Evolutionary conservation across 805 yeast genomes (phyloP).

Genomic region (Ogataea parapolymorpha): DNA sequence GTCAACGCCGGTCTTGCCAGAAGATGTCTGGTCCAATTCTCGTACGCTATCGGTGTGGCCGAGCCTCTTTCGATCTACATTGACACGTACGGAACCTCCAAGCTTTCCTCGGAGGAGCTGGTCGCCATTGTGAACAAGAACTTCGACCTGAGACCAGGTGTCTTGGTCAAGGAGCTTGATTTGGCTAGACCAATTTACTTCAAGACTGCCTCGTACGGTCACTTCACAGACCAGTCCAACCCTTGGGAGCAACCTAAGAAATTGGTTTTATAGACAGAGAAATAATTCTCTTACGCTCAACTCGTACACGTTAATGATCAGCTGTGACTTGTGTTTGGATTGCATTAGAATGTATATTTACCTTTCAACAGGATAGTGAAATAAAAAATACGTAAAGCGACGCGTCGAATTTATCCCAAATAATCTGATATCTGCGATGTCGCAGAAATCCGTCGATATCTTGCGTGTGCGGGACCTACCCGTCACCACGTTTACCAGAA

Average conservation of each 20-base stretch:
- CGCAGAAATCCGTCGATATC: conserved; percentile 3
- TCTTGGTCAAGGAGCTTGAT: conserved; percentile 91
- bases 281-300: conserved; percentile 26
- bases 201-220: conserved; percentile 99
- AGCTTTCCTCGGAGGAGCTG: conserved; percentile 82
- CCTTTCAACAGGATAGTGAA: conserved; percentile 26
- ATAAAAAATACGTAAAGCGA: conserved; percentile 1
- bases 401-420: neutral
- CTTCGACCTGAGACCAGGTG: conserved; percentile 99
- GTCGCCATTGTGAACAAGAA: conserved; percentile 88
- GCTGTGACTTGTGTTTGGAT: conserved; percentile 13
- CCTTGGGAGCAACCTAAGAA: conserved; percentile 97
- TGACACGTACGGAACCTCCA: conserved; percentile 97
- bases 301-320: conserved; percentile 23
- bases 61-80: conserved; percentile 98
- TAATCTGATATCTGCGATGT: neutral
- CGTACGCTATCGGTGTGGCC: conserved; percentile 99
- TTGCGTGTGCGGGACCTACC: conserved; percentile 9
- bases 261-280: conserved; percentile 49
- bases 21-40: conserved; percentile 97
- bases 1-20: conserved; percentile 92
- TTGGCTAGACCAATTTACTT: conserved; percentile 98
- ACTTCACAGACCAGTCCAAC: conserved; percentile 98
- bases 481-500: conserved; percentile 4
- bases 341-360: conserved; percentile 24